Conservation (phyloP, 1,284 basidiomycete species). For the Bjerkandera adusta region DNA sequence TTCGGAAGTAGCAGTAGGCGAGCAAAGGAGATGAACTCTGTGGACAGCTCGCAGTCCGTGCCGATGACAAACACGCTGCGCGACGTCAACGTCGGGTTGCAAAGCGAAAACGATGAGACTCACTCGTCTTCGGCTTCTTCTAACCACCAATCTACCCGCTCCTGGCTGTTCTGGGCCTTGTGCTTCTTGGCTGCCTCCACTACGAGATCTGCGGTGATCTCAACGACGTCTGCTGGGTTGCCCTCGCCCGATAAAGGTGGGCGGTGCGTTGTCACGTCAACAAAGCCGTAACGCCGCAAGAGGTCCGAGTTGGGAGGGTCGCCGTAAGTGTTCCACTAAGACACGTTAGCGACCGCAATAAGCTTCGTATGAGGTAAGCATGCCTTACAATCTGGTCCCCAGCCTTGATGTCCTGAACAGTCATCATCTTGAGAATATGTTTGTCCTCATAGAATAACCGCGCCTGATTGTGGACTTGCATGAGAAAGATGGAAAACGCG, state of each 20-base stretch:
- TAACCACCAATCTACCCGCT: constrained; percentile 88
- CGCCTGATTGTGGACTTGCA: constrained; percentile 48
- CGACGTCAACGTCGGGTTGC: not conserved
- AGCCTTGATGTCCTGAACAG: constrained; percentile 70
- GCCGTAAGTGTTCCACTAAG: constrained; percentile 93
- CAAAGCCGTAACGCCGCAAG: constrained; percentile 90
- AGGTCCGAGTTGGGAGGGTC: constrained; percentile 95
- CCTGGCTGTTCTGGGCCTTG: constrained; percentile 33
- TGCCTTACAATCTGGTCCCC: constrained; percentile 86
- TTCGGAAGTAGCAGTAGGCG: constrained; percentile 63
- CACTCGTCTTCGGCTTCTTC: constrained; percentile 91
- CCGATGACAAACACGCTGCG: constrained; percentile 63
- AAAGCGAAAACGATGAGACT: constrained; percentile 30
- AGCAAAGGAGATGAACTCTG: constrained; percentile 67
- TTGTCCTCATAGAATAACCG: constrained; percentile 79
- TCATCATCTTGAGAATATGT: constrained; percentile 73
- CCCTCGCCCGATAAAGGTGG: constrained; percentile 39
- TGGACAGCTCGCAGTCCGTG: constrained; percentile 55
- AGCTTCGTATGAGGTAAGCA: not conserved
- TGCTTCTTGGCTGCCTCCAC: constrained; percentile 45
- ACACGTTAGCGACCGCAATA: not conserved
- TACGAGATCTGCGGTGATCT: constrained; percentile 80
- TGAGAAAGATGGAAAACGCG: not conserved
- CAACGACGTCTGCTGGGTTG: constrained; percentile 88
- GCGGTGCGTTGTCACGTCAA: constrained; percentile 71